phyloP scores from a whole-genome alignment of 768 basidiomycete species.

The Trametes maxima region DNA sequence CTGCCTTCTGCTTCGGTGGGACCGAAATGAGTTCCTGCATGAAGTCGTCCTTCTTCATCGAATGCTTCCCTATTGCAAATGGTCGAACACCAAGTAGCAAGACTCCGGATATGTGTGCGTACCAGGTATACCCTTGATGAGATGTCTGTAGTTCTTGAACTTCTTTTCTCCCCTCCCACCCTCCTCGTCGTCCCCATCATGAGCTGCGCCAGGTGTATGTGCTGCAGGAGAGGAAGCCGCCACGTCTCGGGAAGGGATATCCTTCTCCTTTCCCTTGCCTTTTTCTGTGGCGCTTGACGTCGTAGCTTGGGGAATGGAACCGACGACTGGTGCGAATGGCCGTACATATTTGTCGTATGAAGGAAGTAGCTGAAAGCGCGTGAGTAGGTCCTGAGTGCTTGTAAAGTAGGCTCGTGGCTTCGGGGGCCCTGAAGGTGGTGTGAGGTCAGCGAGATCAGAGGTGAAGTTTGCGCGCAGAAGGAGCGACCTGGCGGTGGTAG shows the following conservation, averaged over 20 bases:
- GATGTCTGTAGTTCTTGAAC: slow-evolving; percentile 79
- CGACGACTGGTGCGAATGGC: slow-evolving; percentile 44
- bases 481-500: slow-evolving; percentile 38
- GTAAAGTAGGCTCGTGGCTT: slow-evolving; percentile 48
- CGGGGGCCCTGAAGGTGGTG: slow-evolving; percentile 17
- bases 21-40: slow-evolving; percentile 63
- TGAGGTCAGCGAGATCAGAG: slow-evolving; percentile 22
- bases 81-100: neutral
- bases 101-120: slow-evolving; percentile 29
- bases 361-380: slow-evolving; percentile 66
- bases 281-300: slow-evolving; percentile 30
- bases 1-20: slow-evolving; percentile 70
- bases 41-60: slow-evolving; percentile 79
- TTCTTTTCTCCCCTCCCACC: slow-evolving; percentile 63
- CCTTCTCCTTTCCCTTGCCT: slow-evolving; percentile 35
- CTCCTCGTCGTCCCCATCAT: slow-evolving; percentile 57
- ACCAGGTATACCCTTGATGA: slow-evolving; percentile 78
- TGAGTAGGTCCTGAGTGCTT: slow-evolving; percentile 80
- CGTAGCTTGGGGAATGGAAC: slow-evolving; percentile 28
- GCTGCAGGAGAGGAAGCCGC: slow-evolving; percentile 26
- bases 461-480: slow-evolving; percentile 9
- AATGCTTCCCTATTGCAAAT: slow-evolving; percentile 62
- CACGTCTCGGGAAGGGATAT: slow-evolving; percentile 22
- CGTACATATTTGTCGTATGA: slow-evolving; percentile 85
- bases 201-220: slow-evolving; percentile 42